These are phyloP conservation scores for Eucalyptus cladocalyx DNA, from an alignment of 345 rosid species.

Conservation along the genomic window DNA sequence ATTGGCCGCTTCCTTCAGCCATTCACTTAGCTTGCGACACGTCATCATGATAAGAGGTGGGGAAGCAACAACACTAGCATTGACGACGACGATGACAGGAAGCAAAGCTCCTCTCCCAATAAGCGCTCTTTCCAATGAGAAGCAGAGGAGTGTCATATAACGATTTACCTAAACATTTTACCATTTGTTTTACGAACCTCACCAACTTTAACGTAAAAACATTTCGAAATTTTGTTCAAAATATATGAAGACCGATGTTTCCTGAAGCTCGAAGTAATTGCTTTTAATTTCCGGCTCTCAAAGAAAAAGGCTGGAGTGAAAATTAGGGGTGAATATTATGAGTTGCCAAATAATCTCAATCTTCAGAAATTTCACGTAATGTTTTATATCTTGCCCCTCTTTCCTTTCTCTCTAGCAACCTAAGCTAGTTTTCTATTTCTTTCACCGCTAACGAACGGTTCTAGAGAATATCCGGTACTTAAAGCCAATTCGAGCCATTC, in stretches of 20 bases:
- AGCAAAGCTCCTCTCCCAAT: background rate
- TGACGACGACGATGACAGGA: background rate
- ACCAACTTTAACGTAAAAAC: background rate
- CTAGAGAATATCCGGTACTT: background rate
- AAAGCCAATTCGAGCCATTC: background rate
- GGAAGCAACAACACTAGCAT: background rate
- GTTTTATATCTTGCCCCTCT: background rate
- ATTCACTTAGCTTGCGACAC: background rate
- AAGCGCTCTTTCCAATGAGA: background rate
- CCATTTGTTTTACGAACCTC: background rate
- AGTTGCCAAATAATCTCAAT: background rate
- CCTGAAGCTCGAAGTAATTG: background rate
- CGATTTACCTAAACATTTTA: background rate
- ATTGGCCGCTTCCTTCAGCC: background rate
- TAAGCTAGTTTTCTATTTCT: background rate
- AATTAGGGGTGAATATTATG: background rate
- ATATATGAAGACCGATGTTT: background rate
- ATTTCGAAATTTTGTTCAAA: background rate
- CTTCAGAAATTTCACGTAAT: background rate
- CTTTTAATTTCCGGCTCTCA: accelerated
- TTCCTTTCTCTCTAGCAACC: background rate
- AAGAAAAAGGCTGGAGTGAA: background rate
- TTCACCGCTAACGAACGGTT: accelerated
- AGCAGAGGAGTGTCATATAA: background rate
- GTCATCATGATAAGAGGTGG: background rate